Evolutionary conservation across 2,329 filamentous ascomycete genomes (phyloP), one percentile per base, ranked within the genome.

Genomic region (Trichophyton rubrum): DNA sequence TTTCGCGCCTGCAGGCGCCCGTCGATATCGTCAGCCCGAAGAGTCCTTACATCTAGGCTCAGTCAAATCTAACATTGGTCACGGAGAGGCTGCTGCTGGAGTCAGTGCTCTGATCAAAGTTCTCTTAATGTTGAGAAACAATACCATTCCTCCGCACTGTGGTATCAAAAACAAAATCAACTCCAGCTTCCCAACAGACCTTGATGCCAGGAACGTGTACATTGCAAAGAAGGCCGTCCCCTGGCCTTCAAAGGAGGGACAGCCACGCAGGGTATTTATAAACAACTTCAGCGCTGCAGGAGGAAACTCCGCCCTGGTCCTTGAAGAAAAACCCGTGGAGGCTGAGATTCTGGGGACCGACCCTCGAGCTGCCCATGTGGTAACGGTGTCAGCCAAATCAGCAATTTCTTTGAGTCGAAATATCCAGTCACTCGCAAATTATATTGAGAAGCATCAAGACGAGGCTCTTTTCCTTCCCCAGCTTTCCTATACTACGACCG

Each of bases 401-500:
- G 40, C 40, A n/a, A 15, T 43, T n/a, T 43, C 40, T 8, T 43
- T 43, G 7, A 20, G n/a, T 3, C 82, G 85, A 72, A 78, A 77
- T 27, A 67, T 67, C 8, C 53, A 60, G 1, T 72, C 78, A 0
- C 68, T 80, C 1, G 75, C 81, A 0, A 74, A 81, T 67, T 73
- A 73, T 7, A 73, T 86, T 2, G 70, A 82, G 3, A 64, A 67
- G 0, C 83, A 78, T 71, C 75, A 17, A 7, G n/a, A 43, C 1
- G 40, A 43, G n/a, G 3, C 40, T n/a, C 40, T 67, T 0, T 77
- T 77, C 0, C 66, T 86, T 2, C 74, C 77, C 0, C 72, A 81
- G 58, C 70, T 87, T 1, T 78, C 84, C 0, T 87, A 86, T 70
- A 84, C 82, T 0, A 84, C 80, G 0, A 85, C 84, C 1, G 85